Evolutionary conservation across 495 filamentous ascomycete species (phyloP).

Genomic region (Arthonia radiata): DNA sequence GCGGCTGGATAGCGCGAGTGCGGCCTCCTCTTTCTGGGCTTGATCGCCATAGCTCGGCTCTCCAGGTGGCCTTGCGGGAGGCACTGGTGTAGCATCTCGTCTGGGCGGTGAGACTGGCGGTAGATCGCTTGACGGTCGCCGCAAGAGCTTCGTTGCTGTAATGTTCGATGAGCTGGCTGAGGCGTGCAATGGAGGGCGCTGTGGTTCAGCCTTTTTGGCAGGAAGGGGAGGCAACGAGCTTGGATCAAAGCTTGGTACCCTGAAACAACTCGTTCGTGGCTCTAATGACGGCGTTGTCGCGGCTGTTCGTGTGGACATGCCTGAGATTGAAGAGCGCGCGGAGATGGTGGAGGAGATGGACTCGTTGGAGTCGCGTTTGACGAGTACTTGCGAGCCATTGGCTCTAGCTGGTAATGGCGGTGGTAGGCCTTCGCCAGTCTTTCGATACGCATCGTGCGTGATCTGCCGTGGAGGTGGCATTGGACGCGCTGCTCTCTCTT

Average conservation of each 20-base stretch:
- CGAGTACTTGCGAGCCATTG: constrained; percentile 6
- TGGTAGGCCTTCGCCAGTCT: no score
- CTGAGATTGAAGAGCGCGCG: constrained; percentile 8
- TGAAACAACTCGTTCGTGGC: constrained; percentile 4
- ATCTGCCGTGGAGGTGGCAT: no score
- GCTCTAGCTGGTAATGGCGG: no score
- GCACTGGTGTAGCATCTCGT: background rate
- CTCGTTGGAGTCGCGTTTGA: constrained; percentile 10
- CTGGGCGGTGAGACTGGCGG: background rate
- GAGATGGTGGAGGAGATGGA: constrained; percentile 13
- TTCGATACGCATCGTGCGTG: no score
- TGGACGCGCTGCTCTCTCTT: constrained; percentile 14
- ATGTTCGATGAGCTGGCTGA: no score
- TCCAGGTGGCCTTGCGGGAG: background rate
- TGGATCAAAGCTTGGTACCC: constrained; percentile 16
- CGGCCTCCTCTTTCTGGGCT: background rate
- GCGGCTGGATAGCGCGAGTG: background rate
- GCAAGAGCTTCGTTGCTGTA: constrained; percentile 1
- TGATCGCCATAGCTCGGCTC: background rate
- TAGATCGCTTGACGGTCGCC: background rate
- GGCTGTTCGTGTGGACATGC: constrained; percentile 9
- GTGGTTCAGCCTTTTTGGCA: constrained; percentile 9
- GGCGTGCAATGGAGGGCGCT: constrained; percentile 8
- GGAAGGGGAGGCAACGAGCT: constrained; percentile 12
- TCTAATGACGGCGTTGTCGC: constrained; percentile 5